A percentile compares a stretch with the other conserved stretches of the same genome.
Conservation (phyloP, 768 basidiomycete genomes). For the Rhizopogon salebrosus region DNA sequence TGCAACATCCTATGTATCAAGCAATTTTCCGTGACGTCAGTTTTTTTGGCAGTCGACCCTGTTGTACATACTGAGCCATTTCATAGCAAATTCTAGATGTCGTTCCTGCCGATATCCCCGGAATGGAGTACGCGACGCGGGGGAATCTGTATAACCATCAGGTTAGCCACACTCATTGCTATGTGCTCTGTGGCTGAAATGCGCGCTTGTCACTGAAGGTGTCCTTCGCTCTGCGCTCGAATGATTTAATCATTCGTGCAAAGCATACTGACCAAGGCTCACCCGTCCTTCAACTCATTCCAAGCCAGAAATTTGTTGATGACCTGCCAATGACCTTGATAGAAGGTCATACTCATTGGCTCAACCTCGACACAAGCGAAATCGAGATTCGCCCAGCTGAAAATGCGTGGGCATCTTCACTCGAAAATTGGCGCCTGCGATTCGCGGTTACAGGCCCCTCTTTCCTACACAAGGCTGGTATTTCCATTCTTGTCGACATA, state of each 20-base stretch:
- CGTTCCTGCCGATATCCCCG: constrained; percentile 18
- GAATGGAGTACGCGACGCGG: constrained; percentile 22
- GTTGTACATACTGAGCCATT: neutral
- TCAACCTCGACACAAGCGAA: constrained; percentile 16
- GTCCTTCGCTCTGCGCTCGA: constrained; percentile 14
- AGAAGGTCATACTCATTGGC: constrained; percentile 23
- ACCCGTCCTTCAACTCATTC: constrained; percentile 17
- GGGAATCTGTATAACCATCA: constrained; percentile 11
- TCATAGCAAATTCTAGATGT: constrained; percentile 17
- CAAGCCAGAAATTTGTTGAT: constrained; percentile 12
- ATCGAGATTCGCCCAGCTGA: constrained; percentile 25
- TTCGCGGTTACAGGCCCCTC: constrained; percentile 7
- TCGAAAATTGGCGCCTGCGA: constrained; percentile 22
- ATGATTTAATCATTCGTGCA: constrained; percentile 16
- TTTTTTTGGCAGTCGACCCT: neutral
- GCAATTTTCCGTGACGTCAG: constrained; percentile 18
- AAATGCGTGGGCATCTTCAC: constrained; percentile 18
- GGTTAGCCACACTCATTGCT: constrained; percentile 7
- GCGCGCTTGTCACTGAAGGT: constrained; percentile 11
- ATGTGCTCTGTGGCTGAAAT: neutral
- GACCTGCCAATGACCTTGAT: constrained; percentile 24
- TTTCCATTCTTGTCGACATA: constrained; percentile 19
- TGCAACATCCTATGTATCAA: constrained; percentile 14
- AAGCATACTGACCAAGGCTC: neutral
- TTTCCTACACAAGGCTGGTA: constrained; percentile 3